Percentiles rank a stretch among this genome's conserved stretches.
Conservation (phyloP, 2,329 filamentous ascomycete genomes). For the Cyanodermella asteris region DNA sequence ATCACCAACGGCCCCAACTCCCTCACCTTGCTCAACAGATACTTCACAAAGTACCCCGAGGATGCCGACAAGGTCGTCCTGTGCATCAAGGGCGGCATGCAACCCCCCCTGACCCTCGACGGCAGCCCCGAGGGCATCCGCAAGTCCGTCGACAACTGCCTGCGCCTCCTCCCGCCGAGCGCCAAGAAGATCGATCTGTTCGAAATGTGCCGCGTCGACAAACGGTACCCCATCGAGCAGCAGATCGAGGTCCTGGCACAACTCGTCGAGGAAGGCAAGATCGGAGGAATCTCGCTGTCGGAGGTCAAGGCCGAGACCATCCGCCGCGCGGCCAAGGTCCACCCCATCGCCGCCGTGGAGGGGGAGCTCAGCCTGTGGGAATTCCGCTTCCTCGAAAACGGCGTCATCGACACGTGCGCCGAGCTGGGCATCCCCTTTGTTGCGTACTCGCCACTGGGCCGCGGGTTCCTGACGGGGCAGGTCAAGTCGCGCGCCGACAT, state of each 20-base stretch:
- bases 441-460: constrained; percentile 12
- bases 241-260: constrained; percentile 18
- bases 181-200: constrained; percentile 38
- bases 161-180: constrained; percentile 29
- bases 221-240: constrained; percentile 26
- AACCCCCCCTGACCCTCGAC: too few relatives aligned
- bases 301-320: constrained; percentile 24
- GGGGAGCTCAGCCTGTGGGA: constrained; percentile 37
- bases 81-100: constrained; percentile 36
- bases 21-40: constrained; percentile 35
- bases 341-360: constrained; percentile 36
- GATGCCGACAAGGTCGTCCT: constrained; percentile 40
- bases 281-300: constrained; percentile 21
- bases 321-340: constrained; percentile 24
- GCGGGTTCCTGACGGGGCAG: constrained; percentile 22
- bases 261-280: constrained; percentile 21
- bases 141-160: constrained; percentile 34
- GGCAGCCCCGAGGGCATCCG: constrained; percentile 32
- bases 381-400: constrained; percentile 35
- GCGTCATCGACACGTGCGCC: constrained; percentile 32
- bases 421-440: constrained; percentile 17
- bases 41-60: constrained; percentile 42
- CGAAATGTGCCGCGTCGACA: constrained; percentile 35
- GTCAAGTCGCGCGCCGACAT: constrained; percentile 13
- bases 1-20: constrained; percentile 32